A percentile compares a stretch with the other conserved stretches of the same genome.
Conservation (phyloP, 495 filamentous ascomycete species). For the Penicillium chermesinum region DNA sequence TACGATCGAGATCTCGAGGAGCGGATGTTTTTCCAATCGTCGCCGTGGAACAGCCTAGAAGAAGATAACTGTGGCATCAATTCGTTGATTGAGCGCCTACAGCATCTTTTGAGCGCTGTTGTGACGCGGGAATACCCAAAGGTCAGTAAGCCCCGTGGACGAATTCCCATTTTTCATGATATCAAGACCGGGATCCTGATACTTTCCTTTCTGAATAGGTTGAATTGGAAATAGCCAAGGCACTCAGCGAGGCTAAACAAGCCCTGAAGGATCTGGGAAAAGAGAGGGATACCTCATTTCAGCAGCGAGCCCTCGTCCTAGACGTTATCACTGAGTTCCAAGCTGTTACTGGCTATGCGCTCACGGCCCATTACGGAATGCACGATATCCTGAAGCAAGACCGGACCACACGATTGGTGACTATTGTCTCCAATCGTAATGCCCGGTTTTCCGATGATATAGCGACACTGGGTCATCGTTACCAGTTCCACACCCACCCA, state of each 20-base stretch:
- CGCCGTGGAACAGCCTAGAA: constrained; percentile 42
- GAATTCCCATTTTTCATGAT: too few species aligned
- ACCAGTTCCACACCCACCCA: constrained; percentile 22
- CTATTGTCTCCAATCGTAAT: constrained; percentile 38
- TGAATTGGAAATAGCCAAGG: constrained; percentile 38
- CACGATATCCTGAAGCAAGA: constrained; percentile 34
- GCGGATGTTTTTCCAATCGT: constrained; percentile 11
- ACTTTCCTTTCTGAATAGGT: too few species aligned
- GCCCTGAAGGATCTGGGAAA: constrained; percentile 40
- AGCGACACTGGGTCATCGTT: constrained; percentile 31
- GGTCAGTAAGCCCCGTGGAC: constrained; percentile 23
- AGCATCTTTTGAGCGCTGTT: constrained; percentile 30
- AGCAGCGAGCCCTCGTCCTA: constrained; percentile 43
- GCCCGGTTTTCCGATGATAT: constrained; percentile 39
- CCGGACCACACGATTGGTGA: constrained; percentile 36
- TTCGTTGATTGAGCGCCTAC: constrained; percentile 35
- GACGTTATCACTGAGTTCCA: constrained; percentile 41
- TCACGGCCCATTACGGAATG: constrained; percentile 40
- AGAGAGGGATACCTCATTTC: constrained; percentile 31
- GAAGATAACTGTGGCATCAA: constrained; percentile 46
- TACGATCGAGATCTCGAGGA: constrained; percentile 21
- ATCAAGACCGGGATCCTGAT: too few species aligned
- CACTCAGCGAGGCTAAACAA: constrained; percentile 27
- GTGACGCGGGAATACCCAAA: constrained; percentile 49
- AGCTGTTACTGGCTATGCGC: constrained; percentile 28